Conservation (phyloP, 1,284 basidiomycete species). For the Mycena citricolor region DNA sequence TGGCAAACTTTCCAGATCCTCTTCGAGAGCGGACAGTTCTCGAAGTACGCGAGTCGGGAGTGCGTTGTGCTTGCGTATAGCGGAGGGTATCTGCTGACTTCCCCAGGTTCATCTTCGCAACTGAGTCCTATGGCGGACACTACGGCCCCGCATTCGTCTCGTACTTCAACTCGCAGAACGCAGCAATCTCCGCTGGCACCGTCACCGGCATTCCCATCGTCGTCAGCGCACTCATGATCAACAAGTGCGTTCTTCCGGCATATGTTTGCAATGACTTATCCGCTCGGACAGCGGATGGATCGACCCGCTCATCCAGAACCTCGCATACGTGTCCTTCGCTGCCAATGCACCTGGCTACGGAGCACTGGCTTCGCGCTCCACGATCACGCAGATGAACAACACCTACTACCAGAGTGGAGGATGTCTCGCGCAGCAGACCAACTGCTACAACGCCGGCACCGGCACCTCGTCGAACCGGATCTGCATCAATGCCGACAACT, state of each 20-base stretch:
- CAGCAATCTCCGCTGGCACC: conserved; percentile 43
- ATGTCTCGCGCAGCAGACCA: conserved; percentile 50
- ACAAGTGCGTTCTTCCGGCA: conserved; percentile 38
- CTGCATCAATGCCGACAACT: conserved; percentile 50
- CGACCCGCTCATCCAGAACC: conserved; percentile 60
- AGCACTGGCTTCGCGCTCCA: conserved; percentile 47
- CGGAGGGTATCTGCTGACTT: not conserved
- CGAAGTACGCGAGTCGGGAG: conserved; percentile 57
- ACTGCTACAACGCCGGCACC: conserved; percentile 51
- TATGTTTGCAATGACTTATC: not conserved
- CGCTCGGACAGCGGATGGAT: conserved; percentile 53
- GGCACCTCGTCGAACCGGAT: conserved; percentile 44
- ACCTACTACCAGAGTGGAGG: conserved; percentile 48
- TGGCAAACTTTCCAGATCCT: conserved; percentile 68
- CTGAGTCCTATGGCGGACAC: conserved; percentile 69
- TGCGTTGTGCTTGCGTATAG: too few relatives aligned
- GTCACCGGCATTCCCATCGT: conserved; percentile 43
- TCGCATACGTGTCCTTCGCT: conserved; percentile 60
- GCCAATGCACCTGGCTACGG: conserved; percentile 64
- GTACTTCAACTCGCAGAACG: conserved; percentile 66
- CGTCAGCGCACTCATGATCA: conserved; percentile 51
- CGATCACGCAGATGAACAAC: conserved; percentile 47
- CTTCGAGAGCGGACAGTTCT: conserved; percentile 60
- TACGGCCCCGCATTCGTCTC: conserved; percentile 64
- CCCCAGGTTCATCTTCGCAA: conserved; percentile 56